Percentiles rank a stretch among this genome's conserved stretches.
Evolutionary conservation across 2,329 filamentous ascomycete genomes (phyloP).

Genomic region (Colletotrichum truncatum): DNA sequence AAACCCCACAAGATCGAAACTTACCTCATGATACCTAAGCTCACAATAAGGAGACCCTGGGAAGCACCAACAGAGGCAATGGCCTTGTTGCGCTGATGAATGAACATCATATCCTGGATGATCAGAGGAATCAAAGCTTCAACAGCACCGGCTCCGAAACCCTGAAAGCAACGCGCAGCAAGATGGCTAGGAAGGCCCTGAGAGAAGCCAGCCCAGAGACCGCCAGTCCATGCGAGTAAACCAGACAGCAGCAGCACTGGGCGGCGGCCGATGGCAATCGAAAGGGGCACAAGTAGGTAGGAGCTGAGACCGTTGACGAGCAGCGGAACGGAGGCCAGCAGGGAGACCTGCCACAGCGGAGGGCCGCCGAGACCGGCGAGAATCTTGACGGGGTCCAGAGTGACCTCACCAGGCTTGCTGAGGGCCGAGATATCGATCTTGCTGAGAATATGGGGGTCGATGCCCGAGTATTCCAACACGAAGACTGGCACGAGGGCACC

Average conservation of each 20-base stretch:
- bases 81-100: constrained; percentile 46
- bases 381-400: constrained; percentile 40
- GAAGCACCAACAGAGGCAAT: constrained; percentile 41
- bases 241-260: constrained; percentile 45
- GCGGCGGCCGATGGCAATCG: constrained; percentile 45
- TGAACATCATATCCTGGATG: constrained; percentile 48
- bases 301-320: constrained; percentile 45
- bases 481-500: constrained; percentile 44
- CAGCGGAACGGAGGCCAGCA: constrained; percentile 45
- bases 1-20: too few relatives aligned
- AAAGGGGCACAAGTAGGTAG: constrained; percentile 49
- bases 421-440: constrained; percentile 33
- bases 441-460: constrained; percentile 40
- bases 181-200: constrained; percentile 40
- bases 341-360: constrained; percentile 39
- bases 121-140: constrained; percentile 48
- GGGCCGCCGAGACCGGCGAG: constrained; percentile 39
- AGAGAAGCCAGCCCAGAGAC: constrained; percentile 46
- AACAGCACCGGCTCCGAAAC: constrained; percentile 45
- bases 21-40: constrained; percentile 36
- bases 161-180: constrained; percentile 43
- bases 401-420: constrained; percentile 26
- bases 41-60: constrained; percentile 41
- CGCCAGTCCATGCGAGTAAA: constrained; percentile 44
- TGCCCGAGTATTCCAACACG: constrained; percentile 44